Evolutionary conservation across 331 rosid genomes (phyloP), one percentile per base, ranked within the genome.

Genomic region (Acacia concinna): DNA sequence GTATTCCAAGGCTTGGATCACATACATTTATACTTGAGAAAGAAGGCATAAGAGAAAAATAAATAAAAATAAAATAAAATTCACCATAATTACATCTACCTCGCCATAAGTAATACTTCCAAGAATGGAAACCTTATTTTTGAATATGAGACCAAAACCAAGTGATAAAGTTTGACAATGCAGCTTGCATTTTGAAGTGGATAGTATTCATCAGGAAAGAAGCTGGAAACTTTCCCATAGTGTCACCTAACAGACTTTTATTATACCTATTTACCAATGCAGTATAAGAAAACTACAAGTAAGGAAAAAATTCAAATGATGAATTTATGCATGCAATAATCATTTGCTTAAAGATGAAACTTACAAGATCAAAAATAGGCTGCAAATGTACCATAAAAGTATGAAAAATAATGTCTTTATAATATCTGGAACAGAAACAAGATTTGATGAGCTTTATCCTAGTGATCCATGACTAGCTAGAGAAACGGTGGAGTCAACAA

Each of bases 141-240:
- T 88, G 79, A 90, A 93, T 90, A 72, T 84, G 51, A 83, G 99
- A 84, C 98, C 99, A 93, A 85, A 86, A 90, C 97, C 93, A 91
- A 28, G 89, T 93, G 86, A 96, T 91, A 79, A 84, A 81, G 71
- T 79, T 93, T 18, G 99, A 93, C 68, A 96, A 76, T 60, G 79
- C 81, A 81, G 99, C 98, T 93, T 96, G 99, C 97, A 96, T 85
- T 74, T n/a, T n/a, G n/a, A 96, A 96, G 84, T 96, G 99, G 79
- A 96, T 76, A 34, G 96, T 88, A 81, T 91, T 96, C 99, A 96
- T 96, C 83, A 93, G 79, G 49, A 91, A 88, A 28, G 99, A 98
- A 81, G 99, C 98, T 12, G 99, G 99, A 81, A 96, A 96, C 87
- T 79, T 91, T 78, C 99, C 99, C 94, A 96, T 59, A 82, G 93